Evolutionary conservation across 2,329 filamentous ascomycete genomes (phyloP).

Genomic region (Ceratocystiopsis brevicomis): DNA sequence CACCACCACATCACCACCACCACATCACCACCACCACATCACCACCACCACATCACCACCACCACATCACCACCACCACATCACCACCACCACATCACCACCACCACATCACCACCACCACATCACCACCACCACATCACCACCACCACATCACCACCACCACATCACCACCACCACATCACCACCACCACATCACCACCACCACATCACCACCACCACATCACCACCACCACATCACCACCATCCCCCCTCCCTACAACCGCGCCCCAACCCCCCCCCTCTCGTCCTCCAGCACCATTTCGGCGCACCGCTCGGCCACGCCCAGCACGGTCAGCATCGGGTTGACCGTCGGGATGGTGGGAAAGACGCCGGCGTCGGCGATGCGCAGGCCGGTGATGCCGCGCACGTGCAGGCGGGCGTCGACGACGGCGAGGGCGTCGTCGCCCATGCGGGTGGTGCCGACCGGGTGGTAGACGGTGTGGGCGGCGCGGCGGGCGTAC

Average conservation of each 20-base stretch:
- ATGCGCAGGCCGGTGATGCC: conserved; percentile 18
- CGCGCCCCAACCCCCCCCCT: conserved; percentile 16
- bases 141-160: no score
- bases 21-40: no score
- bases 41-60: no score
- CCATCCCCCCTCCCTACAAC: conserved; percentile 1
- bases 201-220: no score
- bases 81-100: no score
- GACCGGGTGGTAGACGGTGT: conserved; percentile 10
- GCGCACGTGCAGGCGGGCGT: conserved; percentile 9
- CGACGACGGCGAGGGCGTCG: conserved; percentile 9
- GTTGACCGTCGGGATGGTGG: conserved; percentile 10
- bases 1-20: no score
- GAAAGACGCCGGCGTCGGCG: conserved; percentile 11
- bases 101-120: no score
- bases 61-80: no score
- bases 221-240: no score
- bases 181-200: no score
- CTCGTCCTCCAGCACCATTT: conserved; percentile 60
- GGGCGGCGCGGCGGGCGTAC: conserved; percentile 8
- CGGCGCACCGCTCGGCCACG: conserved; percentile 67
- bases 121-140: no score
- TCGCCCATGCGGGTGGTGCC: conserved; percentile 11
- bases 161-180: no score
- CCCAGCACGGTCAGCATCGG: conserved; percentile 63